Percentiles rank a stretch among this genome's conserved stretches.
Evolutionary conservation across 352 stramenopile species (phyloP).

Genomic region (Phytophthora agathidicida): DNA sequence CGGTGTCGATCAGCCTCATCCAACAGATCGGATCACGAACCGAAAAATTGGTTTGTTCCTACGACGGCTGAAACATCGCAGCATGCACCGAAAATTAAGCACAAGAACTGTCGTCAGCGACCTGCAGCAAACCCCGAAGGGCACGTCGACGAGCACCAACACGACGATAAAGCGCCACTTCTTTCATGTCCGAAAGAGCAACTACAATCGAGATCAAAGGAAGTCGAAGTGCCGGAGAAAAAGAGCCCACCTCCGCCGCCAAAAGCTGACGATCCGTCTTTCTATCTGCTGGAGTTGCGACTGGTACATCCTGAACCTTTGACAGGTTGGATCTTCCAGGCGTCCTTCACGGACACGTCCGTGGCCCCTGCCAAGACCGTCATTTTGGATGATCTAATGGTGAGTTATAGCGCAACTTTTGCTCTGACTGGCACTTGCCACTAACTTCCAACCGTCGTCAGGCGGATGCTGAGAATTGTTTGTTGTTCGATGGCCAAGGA

Average conservation of each 20-base stretch:
- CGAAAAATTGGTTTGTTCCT: conserved; percentile 35
- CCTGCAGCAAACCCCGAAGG: neutral
- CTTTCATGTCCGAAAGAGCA: neutral
- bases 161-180: neutral
- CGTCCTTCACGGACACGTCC: conserved; percentile 51
- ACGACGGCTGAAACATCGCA: neutral
- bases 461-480: conserved; percentile 51
- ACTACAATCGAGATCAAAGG: neutral
- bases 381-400: conserved; percentile 48
- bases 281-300: conserved; percentile 61
- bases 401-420: conserved; percentile 7
- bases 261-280: conserved; percentile 41
- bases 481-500: conserved; percentile 38
- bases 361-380: conserved; percentile 29
- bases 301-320: conserved; percentile 50
- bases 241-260: neutral
- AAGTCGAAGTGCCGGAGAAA: conserved; percentile 2
- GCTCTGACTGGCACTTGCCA: neutral
- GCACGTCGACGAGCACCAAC: neutral
- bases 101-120: conserved; percentile 9
- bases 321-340: conserved; percentile 48
- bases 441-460: conserved; percentile 15
- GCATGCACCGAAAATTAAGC: conserved; percentile 7
- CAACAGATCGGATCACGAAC: conserved; percentile 11
- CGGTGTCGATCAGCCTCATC: conserved; percentile 19